Evolutionary conservation across 257 asterid genomes (phyloP), one percentile per base, ranked within the genome.

Genomic region (Solanum okadae): DNA sequence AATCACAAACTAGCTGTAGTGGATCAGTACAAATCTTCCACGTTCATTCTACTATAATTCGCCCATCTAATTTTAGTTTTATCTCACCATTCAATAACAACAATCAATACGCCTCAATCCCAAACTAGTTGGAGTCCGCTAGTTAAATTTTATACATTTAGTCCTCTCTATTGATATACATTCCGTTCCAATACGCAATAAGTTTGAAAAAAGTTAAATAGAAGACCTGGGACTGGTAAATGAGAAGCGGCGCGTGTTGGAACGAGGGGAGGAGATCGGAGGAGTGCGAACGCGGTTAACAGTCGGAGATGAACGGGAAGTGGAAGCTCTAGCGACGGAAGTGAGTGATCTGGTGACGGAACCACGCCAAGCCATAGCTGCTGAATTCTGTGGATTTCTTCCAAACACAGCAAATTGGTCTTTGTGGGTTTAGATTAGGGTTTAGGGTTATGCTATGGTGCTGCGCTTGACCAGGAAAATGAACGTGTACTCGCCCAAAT

Each of bases 351-450:
- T 92, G 90, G 96, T 92, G 88, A 96, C 23, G 20, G 98, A 93
- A 88, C 98, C 98, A 83, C 96, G 98, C 96, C 95, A 96, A 91
- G 99, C 98, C 99, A 97, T 97, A 90, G 77, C 20, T 76, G 86
- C 86, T 33, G 34, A 68, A 91, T 23, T 83, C 38, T 37, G 85
- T 37, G 11, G 65, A 83, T 61, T 63, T 81, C 68, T 23, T 84
- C n/a, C 34, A 12, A 84, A 59, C 76, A 59, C 75, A 22, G 76
- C 10, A 40, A 61, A 38, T 14, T 84, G 87, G 15, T 34, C 83
- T 77, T 9, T 88, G 79, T 91, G 94, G 93, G 89, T 92, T 86
- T 88, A 78, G 86, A 40, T 44, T 27, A 77, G 92, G 94, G 94
- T 87, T 93, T 91, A 76, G 27, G 90, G 77, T 5, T 85, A 49